Percentiles rank a stretch among this genome's conserved stretches.
These are phyloP conservation scores for Candida tropicalis DNA, from an alignment of 1,139 yeast genomes.

Conservation along the genomic window DNA sequence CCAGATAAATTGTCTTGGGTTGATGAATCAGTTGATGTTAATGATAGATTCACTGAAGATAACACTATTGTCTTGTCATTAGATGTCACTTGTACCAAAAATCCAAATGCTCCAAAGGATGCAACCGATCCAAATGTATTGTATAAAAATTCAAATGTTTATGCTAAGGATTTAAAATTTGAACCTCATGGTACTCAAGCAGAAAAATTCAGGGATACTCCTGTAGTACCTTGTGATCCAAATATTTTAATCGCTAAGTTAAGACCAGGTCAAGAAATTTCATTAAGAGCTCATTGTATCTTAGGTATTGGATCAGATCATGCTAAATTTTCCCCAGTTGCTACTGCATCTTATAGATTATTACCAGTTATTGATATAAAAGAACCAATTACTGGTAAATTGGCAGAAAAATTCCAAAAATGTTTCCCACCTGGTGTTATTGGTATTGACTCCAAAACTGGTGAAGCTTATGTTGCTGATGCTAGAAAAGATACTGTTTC, in stretches of 20 bases:
- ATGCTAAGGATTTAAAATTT: constrained; percentile 85
- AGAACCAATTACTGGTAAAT: constrained; percentile 73
- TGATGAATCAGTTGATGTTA: constrained; percentile 63
- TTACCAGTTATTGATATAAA: constrained; percentile 86
- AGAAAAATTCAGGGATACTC: constrained; percentile 64
- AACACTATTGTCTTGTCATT: constrained; percentile 86
- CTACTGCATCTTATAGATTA: constrained; percentile 95
- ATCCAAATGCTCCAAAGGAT: constrained; percentile 79
- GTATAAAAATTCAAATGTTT: constrained; percentile 82
- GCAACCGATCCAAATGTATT: constrained; percentile 82
- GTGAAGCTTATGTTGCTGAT: constrained; percentile 80
- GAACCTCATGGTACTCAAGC: constrained; percentile 90
- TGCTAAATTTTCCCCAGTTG: constrained; percentile 95
- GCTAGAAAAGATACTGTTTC: constrained; percentile 95
- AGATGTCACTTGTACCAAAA: constrained; percentile 80
- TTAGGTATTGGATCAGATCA: constrained; percentile 94
- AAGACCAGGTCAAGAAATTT: constrained; percentile 96
- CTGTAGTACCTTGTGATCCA: constrained; percentile 82
- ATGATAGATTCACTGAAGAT: constrained; percentile 76
- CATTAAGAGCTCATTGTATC: constrained; percentile 86
- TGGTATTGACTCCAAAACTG: constrained; percentile 61
- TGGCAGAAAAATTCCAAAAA: constrained; percentile 76
- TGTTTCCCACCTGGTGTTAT: constrained; percentile 95
- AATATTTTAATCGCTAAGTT: constrained; percentile 87
- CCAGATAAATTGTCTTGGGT: constrained; percentile 89